Conservation (phyloP, 1,284 basidiomycete genomes). For the Ceratobasidium sp. region DNA sequence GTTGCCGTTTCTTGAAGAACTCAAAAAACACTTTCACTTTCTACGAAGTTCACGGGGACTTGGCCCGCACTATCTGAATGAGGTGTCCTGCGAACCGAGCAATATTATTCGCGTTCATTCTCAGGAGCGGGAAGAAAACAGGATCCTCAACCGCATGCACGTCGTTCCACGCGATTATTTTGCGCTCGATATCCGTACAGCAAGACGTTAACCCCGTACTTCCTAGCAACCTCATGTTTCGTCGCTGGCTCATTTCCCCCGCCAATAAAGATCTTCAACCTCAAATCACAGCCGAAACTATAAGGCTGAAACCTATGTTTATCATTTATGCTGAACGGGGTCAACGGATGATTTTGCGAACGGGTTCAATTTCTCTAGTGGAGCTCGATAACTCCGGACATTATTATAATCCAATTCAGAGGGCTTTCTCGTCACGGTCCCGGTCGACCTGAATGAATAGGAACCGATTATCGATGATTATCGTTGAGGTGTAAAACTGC, state of each 20-base stretch:
- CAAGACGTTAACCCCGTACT: slow-evolving; percentile 25
- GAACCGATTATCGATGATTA: slow-evolving; percentile 31
- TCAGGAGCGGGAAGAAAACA: slow-evolving; percentile 7
- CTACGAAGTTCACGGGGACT: neutral
- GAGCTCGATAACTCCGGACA: neutral
- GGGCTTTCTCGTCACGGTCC: slow-evolving; percentile 30
- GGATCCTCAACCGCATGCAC: slow-evolving; percentile 30
- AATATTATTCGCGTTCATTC: slow-evolving; percentile 26
- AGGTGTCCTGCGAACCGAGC: neutral
- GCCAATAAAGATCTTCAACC: neutral
- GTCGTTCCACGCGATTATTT: slow-evolving; percentile 12
- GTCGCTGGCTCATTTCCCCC: slow-evolving; percentile 11
- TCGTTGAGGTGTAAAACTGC: slow-evolving; percentile 16
- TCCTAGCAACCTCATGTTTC: slow-evolving; percentile 23
- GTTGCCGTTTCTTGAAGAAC: too few species aligned
- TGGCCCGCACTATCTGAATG: neutral
- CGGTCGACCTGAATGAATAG: slow-evolving; percentile 26
- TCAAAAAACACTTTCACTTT: too few species aligned
- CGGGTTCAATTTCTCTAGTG: slow-evolving; percentile 31
- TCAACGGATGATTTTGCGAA: slow-evolving; percentile 17
- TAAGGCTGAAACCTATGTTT: slow-evolving; percentile 5
- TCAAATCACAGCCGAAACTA: neutral
- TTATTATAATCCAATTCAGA: slow-evolving; percentile 16
- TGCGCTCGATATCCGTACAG: neutral
- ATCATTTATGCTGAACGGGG: slow-evolving; percentile 19